Percentiles rank a stretch among this genome's conserved stretches.
Evolutionary conservation across 2,329 filamentous ascomycete genomes (phyloP).

Genomic region (Microdochium bolleyi): DNA sequence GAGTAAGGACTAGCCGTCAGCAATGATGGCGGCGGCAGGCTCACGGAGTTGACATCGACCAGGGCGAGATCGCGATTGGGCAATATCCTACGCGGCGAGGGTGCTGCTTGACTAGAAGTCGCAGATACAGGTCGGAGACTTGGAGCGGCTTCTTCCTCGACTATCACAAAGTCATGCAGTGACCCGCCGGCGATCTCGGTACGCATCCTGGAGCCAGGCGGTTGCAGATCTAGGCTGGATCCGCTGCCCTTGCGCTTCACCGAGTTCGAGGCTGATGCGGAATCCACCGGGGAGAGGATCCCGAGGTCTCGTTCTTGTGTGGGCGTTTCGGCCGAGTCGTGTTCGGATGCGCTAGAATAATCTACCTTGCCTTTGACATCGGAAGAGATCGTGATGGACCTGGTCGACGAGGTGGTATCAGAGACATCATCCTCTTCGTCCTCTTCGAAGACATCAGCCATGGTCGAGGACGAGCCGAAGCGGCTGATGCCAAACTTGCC

Average conservation of each 20-base stretch:
- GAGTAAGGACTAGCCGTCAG: constrained; percentile 58
- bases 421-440: constrained; percentile 57
- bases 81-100: constrained; percentile 34
- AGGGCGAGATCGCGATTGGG: constrained; percentile 31
- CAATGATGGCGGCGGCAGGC: constrained; percentile 33
- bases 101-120: constrained; percentile 29
- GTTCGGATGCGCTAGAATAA: constrained; percentile 16
- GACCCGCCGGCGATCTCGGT: constrained; percentile 41
- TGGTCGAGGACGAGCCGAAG: constrained; percentile 61
- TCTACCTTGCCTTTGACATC: constrained; percentile 22
- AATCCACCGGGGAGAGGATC: constrained; percentile 6
- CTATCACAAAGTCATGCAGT: constrained; percentile 42
- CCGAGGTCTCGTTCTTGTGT: constrained; percentile 19
- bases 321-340: constrained; percentile 13
- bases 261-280: constrained; percentile 6
- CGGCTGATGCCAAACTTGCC: constrained; percentile 49
- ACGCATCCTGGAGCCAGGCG: constrained; percentile 29
- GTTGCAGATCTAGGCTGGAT: constrained; percentile 30
- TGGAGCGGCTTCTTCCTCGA: constrained; percentile 29
- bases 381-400: constrained; percentile 21
- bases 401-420: constrained; percentile 11
- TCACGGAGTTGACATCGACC: constrained; percentile 40
- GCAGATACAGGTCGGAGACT: constrained; percentile 21
- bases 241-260: constrained; percentile 38
- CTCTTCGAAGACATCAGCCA: constrained; percentile 84